A percentile compares a stretch with the other conserved stretches of the same genome.
phyloP scores from a whole-genome alignment of 2,329 filamentous ascomycete species.

The Talaromyces sp. region DNA sequence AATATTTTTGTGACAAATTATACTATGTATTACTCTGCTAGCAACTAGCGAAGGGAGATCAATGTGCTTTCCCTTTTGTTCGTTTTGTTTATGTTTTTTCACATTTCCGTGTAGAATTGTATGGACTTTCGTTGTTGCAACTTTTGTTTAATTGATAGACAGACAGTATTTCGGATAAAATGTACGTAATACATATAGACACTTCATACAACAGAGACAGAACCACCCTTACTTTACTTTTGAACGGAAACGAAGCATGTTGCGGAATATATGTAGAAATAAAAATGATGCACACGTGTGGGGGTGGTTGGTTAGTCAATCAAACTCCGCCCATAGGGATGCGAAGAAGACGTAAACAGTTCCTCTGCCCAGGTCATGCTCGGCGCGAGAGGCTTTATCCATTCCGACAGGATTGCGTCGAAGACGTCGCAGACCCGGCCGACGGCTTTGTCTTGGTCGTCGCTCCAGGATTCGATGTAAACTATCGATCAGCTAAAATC shows the following conservation, averaged over 20 bases:
- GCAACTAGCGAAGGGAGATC: constrained; percentile 14
- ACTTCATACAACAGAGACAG: not conserved
- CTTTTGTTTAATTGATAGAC: not conserved
- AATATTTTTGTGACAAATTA: constrained; percentile 7
- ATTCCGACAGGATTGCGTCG: constrained; percentile 38
- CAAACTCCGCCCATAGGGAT: constrained; percentile 22
- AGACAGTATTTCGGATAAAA: not conserved
- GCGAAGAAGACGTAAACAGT: constrained; percentile 41
- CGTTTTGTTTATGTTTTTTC: not conserved
- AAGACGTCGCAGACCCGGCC: constrained; percentile 40
- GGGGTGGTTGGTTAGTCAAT: too few relatives aligned
- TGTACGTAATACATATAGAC: not conserved
- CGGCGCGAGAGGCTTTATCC: constrained; percentile 40
- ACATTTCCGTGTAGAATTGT: constrained; percentile 20
- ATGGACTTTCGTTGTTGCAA: not conserved
- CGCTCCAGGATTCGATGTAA: constrained; percentile 44
- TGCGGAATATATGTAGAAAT: too few relatives aligned
- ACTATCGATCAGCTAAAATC: constrained; percentile 27
- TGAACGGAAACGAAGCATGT: too few relatives aligned
- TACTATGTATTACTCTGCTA: constrained; percentile 20
- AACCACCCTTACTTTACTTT: too few relatives aligned
- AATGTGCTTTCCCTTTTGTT: not conserved
- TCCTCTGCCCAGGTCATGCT: constrained; percentile 38
- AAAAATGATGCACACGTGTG: too few relatives aligned
- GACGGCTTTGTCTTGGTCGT: constrained; percentile 37